Percentiles rank a stretch among this genome's conserved stretches.
These are phyloP conservation scores for Prototheca wickerhamii DNA, from an alignment of 163 green algal species.

Conservation along the genomic window DNA sequence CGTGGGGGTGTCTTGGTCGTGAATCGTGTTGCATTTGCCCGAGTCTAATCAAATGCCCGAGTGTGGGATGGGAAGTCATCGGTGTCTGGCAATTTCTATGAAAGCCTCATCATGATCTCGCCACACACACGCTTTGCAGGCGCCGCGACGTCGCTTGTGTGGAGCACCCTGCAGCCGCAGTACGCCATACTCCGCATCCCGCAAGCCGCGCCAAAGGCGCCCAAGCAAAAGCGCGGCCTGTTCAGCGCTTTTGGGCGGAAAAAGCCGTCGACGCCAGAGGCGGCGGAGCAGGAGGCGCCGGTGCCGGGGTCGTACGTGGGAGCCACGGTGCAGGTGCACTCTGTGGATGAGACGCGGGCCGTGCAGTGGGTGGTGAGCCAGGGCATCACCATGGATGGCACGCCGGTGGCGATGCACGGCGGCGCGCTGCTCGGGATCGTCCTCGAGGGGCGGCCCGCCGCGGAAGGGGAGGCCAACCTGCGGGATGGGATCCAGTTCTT, in stretches of 20 bases:
- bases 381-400: conserved; percentile 24
- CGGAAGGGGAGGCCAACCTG: not conserved
- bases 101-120: not conserved
- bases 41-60: no score
- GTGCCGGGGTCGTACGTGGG: conserved; percentile 1
- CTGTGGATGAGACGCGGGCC: conserved; percentile 29
- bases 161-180: conserved; percentile 14
- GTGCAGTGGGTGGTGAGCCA: conserved; percentile 21
- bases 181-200: conserved; percentile 24
- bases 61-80: not conserved
- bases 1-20: not conserved
- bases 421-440: conserved; percentile 52
- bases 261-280: conserved; percentile 4
- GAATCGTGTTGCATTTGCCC: no score
- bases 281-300: conserved; percentile 8
- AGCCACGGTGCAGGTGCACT: conserved; percentile 19
- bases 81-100: not conserved
- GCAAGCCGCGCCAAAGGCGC: conserved; percentile 6
- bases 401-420: conserved; percentile 41
- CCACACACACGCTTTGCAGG: conserved; percentile 9
- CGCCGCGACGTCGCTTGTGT: conserved; percentile 19
- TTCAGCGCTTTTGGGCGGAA: conserved; percentile 6
- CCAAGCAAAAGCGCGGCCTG: conserved; percentile 16
- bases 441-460: conserved; percentile 9
- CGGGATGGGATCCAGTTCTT: conserved; percentile 37